Percentiles rank a stretch among this genome's conserved stretches.
phyloP scores from a whole-genome alignment of 2,329 filamentous ascomycete species.

The Penicillium sp. region DNA sequence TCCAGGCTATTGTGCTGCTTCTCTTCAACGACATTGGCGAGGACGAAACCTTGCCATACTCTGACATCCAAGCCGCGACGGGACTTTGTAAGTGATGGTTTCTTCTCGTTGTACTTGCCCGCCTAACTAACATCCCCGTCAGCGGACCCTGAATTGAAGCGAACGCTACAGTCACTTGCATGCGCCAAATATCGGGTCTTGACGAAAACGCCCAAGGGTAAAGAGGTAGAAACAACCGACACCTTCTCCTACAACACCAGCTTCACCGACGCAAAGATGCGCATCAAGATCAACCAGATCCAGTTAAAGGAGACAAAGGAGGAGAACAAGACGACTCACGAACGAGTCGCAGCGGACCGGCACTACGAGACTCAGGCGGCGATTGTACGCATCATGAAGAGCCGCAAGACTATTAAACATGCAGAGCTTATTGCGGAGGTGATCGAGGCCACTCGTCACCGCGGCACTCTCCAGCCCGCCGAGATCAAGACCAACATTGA shows the following conservation, averaged over 20 bases:
- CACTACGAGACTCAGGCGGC: conserved; percentile 97
- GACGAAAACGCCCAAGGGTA: conserved; percentile 79
- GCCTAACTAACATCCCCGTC: conserved; percentile 33
- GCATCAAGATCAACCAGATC: conserved; percentile 98
- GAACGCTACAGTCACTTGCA: conserved; percentile 92
- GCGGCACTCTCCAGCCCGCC: conserved; percentile 79
- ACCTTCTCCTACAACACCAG: conserved; percentile 78
- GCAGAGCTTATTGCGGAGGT: conserved; percentile 88
- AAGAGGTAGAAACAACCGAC: conserved; percentile 77
- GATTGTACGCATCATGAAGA: conserved; percentile 97
- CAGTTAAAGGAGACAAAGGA: conserved; percentile 94
- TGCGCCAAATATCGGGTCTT: conserved; percentile 87
- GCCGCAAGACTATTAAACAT: conserved; percentile 82
- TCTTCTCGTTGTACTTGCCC: not conserved
- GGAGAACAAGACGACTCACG: conserved; percentile 92
- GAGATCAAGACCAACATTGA: conserved; percentile 99
- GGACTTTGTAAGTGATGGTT: conserved; percentile 62
- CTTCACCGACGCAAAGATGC: conserved; percentile 80
- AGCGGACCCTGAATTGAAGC: conserved; percentile 76
- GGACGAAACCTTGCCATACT: conserved; percentile 71
- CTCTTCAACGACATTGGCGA: conserved; percentile 77
- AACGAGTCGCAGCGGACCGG: conserved; percentile 83
- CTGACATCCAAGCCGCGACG: conserved; percentile 73
- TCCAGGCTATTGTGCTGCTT: conserved; percentile 87
- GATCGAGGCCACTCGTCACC: conserved; percentile 83